Conservation (phyloP, 148 eudicot species). For the Nepenthes mirabilis region DNA sequence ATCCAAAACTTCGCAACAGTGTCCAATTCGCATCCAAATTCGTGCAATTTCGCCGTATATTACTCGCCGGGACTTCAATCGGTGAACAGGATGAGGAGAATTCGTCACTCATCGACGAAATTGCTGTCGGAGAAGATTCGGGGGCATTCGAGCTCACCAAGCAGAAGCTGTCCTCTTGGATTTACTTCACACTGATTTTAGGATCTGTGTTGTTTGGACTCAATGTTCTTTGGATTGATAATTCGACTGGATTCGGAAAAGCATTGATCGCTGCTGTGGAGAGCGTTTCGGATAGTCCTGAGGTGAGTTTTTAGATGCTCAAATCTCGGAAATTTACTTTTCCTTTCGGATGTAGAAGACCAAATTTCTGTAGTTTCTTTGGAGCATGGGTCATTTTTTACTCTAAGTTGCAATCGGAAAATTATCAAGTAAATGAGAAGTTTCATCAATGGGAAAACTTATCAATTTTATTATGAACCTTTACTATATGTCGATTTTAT, state of each 20-base stretch:
- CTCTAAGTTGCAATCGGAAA: no score
- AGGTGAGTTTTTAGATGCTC: constrained; percentile 25
- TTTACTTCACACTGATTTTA: constrained; percentile 56
- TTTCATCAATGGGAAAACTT: no score
- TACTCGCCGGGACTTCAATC: constrained; percentile 18
- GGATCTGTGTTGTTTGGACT: constrained; percentile 70
- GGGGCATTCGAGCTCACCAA: constrained; percentile 48
- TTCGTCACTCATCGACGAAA: constrained; percentile 7
- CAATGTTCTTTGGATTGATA: constrained; percentile 72
- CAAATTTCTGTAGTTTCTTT: no score
- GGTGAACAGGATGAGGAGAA: constrained; percentile 22
- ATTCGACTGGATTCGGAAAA: constrained; percentile 64
- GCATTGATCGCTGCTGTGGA: constrained; percentile 36
- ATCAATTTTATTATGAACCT: no score
- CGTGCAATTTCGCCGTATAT: constrained; percentile 8
- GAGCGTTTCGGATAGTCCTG: constrained; percentile 44
- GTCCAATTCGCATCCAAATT: constrained; percentile 1
- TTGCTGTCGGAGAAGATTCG: constrained; percentile 59
- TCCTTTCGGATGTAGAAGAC: no score
- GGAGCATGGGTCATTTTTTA: no score
- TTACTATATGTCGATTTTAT: no score
- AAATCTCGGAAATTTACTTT: no score
- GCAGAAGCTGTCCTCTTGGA: constrained; percentile 77
- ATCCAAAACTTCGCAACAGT: background rate
- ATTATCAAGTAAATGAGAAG: no score